Evolutionary conservation across 1,284 basidiomycete genomes (phyloP).

Genomic region (Boletus austroedulis): DNA sequence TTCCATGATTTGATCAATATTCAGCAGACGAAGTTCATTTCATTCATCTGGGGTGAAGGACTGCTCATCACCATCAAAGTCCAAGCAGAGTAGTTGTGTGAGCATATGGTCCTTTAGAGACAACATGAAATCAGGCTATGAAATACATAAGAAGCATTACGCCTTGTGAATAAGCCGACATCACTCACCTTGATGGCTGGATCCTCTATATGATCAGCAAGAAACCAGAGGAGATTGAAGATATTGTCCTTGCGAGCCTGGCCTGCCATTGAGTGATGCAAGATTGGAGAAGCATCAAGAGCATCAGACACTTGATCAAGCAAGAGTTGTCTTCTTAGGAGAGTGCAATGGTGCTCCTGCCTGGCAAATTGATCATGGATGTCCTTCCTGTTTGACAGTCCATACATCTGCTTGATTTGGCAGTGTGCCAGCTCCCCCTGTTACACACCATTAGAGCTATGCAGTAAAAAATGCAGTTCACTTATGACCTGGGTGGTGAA

Average conservation of each 20-base stretch:
- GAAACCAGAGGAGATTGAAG: not conserved
- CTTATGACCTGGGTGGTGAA: not conserved
- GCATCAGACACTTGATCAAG: not conserved
- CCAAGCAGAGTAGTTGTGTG: not conserved
- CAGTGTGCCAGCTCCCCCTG: not conserved
- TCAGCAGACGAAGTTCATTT: not conserved
- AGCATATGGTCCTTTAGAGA: not conserved
- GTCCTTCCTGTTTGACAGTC: not conserved
- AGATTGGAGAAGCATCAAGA: not conserved
- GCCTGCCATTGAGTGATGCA: not conserved
- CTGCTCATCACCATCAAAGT: not conserved
- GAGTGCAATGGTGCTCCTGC: not conserved
- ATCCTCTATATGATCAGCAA: not conserved
- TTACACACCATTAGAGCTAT: not conserved
- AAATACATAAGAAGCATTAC: not conserved
- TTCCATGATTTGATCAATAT: not conserved
- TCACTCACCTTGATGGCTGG: not conserved
- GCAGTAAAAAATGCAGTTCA: not conserved
- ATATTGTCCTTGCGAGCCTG: not conserved
- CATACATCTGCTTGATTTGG: conserved; percentile 3
- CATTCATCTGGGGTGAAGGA: not conserved
- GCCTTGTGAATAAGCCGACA: not conserved
- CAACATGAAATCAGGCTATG: not conserved
- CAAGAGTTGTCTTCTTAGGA: not conserved
- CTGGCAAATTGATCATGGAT: not conserved